phyloP scores from a whole-genome alignment of 306 rosid genomes.

The Prunus kanzakura region DNA sequence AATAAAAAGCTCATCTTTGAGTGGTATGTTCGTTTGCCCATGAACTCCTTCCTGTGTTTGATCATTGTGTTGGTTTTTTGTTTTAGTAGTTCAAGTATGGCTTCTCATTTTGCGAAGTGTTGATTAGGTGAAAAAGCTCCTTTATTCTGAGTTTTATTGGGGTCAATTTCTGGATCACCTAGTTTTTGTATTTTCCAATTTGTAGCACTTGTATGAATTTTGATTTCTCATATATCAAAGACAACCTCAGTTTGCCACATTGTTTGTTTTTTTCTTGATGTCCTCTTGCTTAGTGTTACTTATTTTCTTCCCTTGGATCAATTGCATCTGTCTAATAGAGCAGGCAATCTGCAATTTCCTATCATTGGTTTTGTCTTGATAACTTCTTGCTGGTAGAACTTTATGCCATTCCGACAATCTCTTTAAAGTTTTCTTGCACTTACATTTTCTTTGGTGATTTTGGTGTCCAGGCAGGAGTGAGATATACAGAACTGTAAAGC shows the following conservation, averaged over 20 bases:
- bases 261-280: conserved; percentile 13
- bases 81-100: conserved; percentile 22
- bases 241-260: neutral
- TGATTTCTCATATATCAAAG: neutral
- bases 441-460: conserved; percentile 14
- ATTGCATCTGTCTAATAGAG: conserved; percentile 25
- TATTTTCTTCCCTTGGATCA: conserved; percentile 17
- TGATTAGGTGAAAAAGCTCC: neutral
- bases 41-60: neutral
- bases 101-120: neutral
- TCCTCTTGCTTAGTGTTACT: conserved; percentile 13
- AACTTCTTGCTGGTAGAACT: conserved; percentile 3
- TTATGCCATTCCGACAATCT: conserved; percentile 11
- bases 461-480: conserved; percentile 33
- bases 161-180: conserved; percentile 3
- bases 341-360: conserved; percentile 28
- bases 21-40: neutral
- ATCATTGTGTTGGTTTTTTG: conserved; percentile 5
- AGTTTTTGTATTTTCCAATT: neutral
- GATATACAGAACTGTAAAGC: conserved; percentile 18
- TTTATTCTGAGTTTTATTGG: conserved; percentile 1
- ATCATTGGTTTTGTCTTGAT: conserved; percentile 1
- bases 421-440: neutral
- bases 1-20: neutral
- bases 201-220: neutral